Base-by-base conservation (phyloP, 177 flowering plant genomes). In the Vitis hybrid region DNA sequence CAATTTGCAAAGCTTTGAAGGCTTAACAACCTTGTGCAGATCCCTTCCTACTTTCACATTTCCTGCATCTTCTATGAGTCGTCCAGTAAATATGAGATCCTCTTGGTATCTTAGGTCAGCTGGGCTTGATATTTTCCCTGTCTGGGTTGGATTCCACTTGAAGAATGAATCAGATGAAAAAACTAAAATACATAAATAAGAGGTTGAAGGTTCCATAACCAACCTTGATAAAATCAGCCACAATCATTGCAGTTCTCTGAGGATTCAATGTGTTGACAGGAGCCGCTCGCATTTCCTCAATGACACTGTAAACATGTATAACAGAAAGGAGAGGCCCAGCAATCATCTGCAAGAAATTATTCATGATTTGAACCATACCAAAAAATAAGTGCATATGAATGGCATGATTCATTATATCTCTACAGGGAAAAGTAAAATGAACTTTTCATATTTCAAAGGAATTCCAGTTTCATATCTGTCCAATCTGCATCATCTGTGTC, bases 181-280 rank as follows among this genome's bases (percentile, higher is more conserved):
- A 18, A 29, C 7, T 22, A 62, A 14, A 12, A 72, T 1, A n/a
- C 6, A 53, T 16, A 18, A 55, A 34, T 3, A 20, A 8, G 10
- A 50, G 12, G 31, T 2, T 53, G 56, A 34, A 39, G 20, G 22
- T 68, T 50, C 5, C 45, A 48, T 63, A 15, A 50, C 73, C 68
- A 56, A 93, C 98, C 98, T 91, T 86, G 8, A 87, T 60, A 80
- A 85, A 95, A 69, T 95, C 88, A 19, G 89, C 94, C 29, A 95
- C 92, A 50, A 91, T 73, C 89, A 93, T 74, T 34, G 94, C 99
- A 34, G 96, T 91, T 72, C 97, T 81, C 80, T 91, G 98, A 16
- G 99, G 97, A 82, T 95, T 95, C 77, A 95, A 78, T 9, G 98
- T 91, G 84, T 89, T 90, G 50, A 95, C 87, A 34, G 98, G 99